phyloP scores from a whole-genome alignment of 306 rosid genomes.

The Astragalus membranaceus region DNA sequence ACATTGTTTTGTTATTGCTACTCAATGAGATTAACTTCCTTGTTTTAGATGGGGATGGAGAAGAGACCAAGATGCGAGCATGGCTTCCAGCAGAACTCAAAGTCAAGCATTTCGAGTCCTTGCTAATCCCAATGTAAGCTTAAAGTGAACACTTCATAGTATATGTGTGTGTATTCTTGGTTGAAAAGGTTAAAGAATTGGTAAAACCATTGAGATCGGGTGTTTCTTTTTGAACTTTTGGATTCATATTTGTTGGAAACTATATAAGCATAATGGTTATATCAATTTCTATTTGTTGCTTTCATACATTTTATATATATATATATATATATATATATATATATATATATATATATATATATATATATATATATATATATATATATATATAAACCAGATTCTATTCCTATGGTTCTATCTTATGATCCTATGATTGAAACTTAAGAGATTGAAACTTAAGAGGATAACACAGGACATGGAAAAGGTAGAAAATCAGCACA shows the following conservation, averaged over 20 bases:
- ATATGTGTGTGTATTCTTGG: neutral
- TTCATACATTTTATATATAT: neutral
- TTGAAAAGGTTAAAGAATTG: neutral
- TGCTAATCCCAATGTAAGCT: slow-evolving; percentile 72
- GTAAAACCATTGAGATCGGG: neutral
- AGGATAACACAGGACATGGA: neutral
- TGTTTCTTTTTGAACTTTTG: slow-evolving; percentile 4
- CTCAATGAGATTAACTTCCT: slow-evolving; percentile 14
- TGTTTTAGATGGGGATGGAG: slow-evolving; percentile 70
- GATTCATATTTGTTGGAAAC: neutral
- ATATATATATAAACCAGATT: neutral
- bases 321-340: no score
- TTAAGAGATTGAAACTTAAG: neutral
- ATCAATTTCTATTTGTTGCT: neutral
- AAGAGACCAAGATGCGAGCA: slow-evolving; percentile 39
- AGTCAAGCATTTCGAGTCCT: slow-evolving; percentile 59
- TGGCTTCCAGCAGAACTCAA: slow-evolving; percentile 42
- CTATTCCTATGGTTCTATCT: neutral
- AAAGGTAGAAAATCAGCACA: neutral
- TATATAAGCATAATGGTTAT: neutral
- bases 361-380: no score
- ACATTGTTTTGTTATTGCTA: slow-evolving; percentile 17
- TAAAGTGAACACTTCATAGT: slow-evolving; percentile 30
- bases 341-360: no score
- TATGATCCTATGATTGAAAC: neutral